Evolutionary conservation across 192 early-diverging fungal species (phyloP).

Genomic region (Phlyctochytrium bullatum): DNA sequence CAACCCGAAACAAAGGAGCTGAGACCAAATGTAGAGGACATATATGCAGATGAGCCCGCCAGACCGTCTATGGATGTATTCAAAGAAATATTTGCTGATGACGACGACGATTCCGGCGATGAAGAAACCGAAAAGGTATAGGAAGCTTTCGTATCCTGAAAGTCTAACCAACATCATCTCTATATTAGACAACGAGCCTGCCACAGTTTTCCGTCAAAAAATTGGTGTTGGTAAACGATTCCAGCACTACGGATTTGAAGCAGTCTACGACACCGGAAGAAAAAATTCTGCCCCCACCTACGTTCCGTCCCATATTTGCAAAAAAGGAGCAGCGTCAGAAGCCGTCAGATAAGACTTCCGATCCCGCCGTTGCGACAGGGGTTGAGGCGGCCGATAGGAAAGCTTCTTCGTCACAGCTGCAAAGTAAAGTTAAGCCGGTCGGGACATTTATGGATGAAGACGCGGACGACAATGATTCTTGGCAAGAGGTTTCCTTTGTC

Average conservation of each 20-base stretch:
- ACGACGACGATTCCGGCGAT: constrained; percentile 54
- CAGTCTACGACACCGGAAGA: neutral
- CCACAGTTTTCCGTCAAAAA: neutral
- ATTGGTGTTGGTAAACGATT: neutral
- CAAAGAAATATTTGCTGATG: constrained; percentile 77
- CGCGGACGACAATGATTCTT: neutral
- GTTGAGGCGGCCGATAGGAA: neutral
- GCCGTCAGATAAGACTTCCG: constrained; percentile 8
- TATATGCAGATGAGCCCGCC: too few relatives aligned
- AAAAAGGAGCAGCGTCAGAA: constrained; percentile 18
- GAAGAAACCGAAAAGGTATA: constrained; percentile 32
- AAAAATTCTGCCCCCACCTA: constrained; percentile 24
- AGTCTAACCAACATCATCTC: neutral
- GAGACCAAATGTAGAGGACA: too few relatives aligned
- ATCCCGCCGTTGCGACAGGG: neutral
- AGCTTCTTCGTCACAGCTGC: neutral
- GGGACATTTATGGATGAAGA: neutral
- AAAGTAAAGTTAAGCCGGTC: neutral
- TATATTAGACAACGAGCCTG: neutral
- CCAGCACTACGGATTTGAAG: neutral
- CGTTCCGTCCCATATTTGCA: constrained; percentile 32
- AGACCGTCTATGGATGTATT: constrained; percentile 83
- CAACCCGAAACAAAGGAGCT: too few relatives aligned
- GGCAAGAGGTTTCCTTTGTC: neutral
- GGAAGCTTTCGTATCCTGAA: neutral